Base-by-base conservation (phyloP, 163 green algal genomes). In the Scenedesmus sp. region DNA sequence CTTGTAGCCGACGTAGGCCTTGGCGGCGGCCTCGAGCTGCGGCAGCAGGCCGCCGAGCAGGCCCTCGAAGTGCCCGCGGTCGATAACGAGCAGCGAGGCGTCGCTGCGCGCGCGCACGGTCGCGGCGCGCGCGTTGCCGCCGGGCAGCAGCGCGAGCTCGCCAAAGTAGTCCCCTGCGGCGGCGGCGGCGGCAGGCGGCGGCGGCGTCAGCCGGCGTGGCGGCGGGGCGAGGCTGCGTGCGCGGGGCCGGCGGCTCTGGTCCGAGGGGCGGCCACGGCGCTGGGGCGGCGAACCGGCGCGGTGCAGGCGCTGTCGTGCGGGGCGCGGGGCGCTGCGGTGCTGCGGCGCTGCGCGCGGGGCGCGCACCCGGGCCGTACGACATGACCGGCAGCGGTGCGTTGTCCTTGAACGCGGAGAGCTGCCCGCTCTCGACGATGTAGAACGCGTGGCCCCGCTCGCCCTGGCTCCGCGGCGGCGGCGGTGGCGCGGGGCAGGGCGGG, bases 341-440 rank as follows among this genome's bases (percentile, higher is more conserved):
- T 47, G 39, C 10, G 10, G 39, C 7, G 7, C 7, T 47, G 39
- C 39, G 7, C n/a, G n/a, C n/a, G n/a, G n/a, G n/a, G n/a, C n/a
- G n/a, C n/a, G 10, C 63, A 83, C 81, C 82, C 50, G 82, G 57
- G 0, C 71, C 77, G 39, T 87, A 87, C 10, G 50, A 62, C 82
- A 85, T 82, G 31, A 87, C 77, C 18, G 82, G 82, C 31, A 70
- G 67, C 6, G 73, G 47, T 24, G 82, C 82, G 57, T 72, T 81
- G 31, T 86, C 81, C 39, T 92, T 90, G 67, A 85, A 91, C 48
- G 89, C 90, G 3, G 82, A 88, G 36, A 95, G 85, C 60, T 93
- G 86, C 4, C 94, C 94, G 9, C 87, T 85, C 86, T 97, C 92
- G 15, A 98, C 87, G 2, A 98, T 91, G 84, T 93, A 97, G 67